phyloP scores from a whole-genome alignment of 164 flowering plant genomes.

The Aristolochia californica region DNA sequence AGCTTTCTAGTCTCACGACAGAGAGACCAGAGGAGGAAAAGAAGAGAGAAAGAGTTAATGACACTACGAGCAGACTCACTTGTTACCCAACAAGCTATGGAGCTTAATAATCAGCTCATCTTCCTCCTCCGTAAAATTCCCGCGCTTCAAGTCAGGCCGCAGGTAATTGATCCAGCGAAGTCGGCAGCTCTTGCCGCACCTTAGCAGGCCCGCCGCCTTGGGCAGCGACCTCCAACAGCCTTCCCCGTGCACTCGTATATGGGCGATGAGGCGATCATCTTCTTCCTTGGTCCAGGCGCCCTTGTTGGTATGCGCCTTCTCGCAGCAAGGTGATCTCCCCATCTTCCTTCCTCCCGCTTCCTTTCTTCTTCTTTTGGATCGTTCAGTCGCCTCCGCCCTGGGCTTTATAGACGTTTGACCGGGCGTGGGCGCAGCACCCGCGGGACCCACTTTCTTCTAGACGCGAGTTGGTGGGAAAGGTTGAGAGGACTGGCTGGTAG shows the following conservation, averaged over 20 bases:
- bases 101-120: conserved; percentile 93
- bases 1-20: too few species aligned
- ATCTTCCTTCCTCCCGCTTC: conserved; percentile 57
- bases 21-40: too few species aligned
- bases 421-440: conserved; percentile 1
- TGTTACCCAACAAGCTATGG: conserved; percentile 93
- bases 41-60: background rate
- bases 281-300: conserved; percentile 99
- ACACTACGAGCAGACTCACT: conserved; percentile 33
- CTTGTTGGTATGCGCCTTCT: conserved; percentile 99
- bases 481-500: conserved; percentile 40
- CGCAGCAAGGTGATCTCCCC: conserved; percentile 99
- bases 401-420: conserved; percentile 44
- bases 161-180: conserved; percentile 96
- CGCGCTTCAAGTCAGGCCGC: conserved; percentile 90
- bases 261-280: conserved; percentile 79
- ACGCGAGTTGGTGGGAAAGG: conserved; percentile 82
- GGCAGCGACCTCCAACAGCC: conserved; percentile 99
- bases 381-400: background rate
- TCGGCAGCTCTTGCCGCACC: conserved; percentile 92
- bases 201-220: conserved; percentile 91
- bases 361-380: too few species aligned
- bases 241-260: conserved; percentile 92
- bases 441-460: conserved; percentile 56
- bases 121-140: conserved; percentile 91